Conservation (phyloP, 179 eudicot species). For the Heliamphora pulchella region DNA sequence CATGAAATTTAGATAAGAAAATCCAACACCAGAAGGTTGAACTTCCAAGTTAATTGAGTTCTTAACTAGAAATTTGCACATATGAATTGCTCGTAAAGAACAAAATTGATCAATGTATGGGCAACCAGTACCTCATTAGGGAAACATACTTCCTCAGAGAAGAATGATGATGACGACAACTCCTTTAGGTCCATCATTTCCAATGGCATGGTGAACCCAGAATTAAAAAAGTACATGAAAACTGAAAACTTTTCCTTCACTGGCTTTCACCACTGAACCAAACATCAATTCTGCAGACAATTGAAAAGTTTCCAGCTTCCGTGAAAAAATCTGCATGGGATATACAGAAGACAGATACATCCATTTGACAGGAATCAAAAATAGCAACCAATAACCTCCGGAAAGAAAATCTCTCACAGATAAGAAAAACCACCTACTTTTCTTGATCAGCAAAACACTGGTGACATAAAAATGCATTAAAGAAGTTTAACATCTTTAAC, state of each 20-base stretch:
- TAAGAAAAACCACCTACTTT: not conserved
- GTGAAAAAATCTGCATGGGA: slow-evolving; percentile 17
- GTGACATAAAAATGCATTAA: not conserved
- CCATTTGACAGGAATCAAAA: not conserved
- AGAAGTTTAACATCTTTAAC: not conserved
- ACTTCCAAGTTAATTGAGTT: not conserved
- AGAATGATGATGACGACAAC: slow-evolving; percentile 36
- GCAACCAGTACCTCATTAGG: slow-evolving; percentile 41
- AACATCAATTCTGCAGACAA: not conserved
- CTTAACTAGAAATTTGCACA: not conserved
- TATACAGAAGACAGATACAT: not conserved
- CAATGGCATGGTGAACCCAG: slow-evolving; percentile 36
- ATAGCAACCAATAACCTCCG: not conserved
- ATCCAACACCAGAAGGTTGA: not conserved
- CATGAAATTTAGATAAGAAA: not conserved
- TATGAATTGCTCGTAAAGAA: not conserved
- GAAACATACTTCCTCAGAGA: slow-evolving; percentile 35
- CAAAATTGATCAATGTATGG: not conserved
- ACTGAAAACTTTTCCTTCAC: slow-evolving; percentile 5
- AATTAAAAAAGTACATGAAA: slow-evolving; percentile 6
- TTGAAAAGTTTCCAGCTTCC: slow-evolving; percentile 16
- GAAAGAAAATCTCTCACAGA: not conserved
- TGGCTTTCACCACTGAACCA: slow-evolving; percentile 13
- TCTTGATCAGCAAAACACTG: not conserved
- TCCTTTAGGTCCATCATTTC: slow-evolving; percentile 41